These are phyloP conservation scores for Epichloe coenophiala DNA, from an alignment of 2,329 filamentous ascomycete species.

Conservation along the genomic window DNA sequence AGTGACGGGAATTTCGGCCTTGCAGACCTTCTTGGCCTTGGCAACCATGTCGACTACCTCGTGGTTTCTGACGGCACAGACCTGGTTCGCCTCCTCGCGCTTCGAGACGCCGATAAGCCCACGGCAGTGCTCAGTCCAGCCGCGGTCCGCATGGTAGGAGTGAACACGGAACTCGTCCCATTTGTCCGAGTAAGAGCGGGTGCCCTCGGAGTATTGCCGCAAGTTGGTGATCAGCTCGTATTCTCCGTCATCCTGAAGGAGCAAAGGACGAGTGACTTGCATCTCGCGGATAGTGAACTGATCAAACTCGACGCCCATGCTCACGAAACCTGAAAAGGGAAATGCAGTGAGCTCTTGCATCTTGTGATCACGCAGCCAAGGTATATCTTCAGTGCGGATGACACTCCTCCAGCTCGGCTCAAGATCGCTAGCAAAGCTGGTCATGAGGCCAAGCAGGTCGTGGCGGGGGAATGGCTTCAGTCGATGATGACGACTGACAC, in stretches of 20 bases:
- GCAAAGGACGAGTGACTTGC: conserved; percentile 3
- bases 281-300: conserved; percentile 3
- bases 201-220: conserved; percentile 15
- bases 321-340: conserved; percentile 38
- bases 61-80: background rate
- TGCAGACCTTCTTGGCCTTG: conserved; percentile 12
- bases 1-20: conserved; percentile 1
- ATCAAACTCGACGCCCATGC: conserved; percentile 25
- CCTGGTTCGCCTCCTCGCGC: background rate
- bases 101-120: conserved; percentile 31
- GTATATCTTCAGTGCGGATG: conserved; percentile 32
- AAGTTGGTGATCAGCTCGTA: conserved; percentile 15
- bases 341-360: conserved; percentile 44
- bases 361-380: conserved; percentile 45
- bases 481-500: conserved; percentile 28
- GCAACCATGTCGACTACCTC: background rate
- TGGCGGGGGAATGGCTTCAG: conserved; percentile 24
- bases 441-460: conserved; percentile 32
- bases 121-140: conserved; percentile 46
- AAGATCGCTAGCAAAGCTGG: conserved; percentile 29
- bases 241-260: conserved; percentile 6
- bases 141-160: conserved; percentile 35
- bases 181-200: conserved; percentile 22
- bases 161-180: conserved; percentile 46
- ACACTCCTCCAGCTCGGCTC: conserved; percentile 37